phyloP scores from a whole-genome alignment of 1,284 basidiomycete genomes.

The Naganishia sp. region DNA sequence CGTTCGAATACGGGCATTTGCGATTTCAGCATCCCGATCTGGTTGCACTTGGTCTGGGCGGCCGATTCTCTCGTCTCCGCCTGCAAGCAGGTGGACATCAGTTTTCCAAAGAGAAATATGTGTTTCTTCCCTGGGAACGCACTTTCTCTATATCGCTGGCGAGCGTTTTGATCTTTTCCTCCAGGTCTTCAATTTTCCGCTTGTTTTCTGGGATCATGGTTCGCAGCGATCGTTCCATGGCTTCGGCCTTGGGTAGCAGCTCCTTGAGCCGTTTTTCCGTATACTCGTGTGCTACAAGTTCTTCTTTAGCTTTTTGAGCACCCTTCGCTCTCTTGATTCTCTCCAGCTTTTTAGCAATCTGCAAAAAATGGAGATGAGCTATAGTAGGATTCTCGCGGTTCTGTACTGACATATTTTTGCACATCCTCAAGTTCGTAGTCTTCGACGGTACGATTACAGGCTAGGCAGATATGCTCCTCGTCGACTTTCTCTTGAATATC shows the following conservation, averaged over 20 bases:
- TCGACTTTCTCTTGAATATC: conserved; percentile 64
- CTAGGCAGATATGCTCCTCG: conserved; percentile 68
- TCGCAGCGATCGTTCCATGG: conserved; percentile 64
- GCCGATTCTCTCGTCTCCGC: conserved; percentile 43
- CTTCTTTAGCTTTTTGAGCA: conserved; percentile 57
- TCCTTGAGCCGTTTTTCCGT: conserved; percentile 64
- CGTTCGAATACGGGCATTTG: conserved; percentile 66
- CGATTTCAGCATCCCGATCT: conserved; percentile 66
- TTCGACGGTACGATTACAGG: conserved; percentile 72
- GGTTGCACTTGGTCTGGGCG: conserved; percentile 55
- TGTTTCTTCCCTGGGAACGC: too few relatives aligned
- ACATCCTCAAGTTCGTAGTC: conserved; percentile 65
- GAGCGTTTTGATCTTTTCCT: background rate
- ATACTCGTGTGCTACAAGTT: conserved; percentile 64
- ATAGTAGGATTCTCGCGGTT: background rate
- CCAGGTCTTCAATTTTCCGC: conserved; percentile 13
- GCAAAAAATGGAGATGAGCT: background rate
- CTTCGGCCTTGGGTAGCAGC: conserved; percentile 62
- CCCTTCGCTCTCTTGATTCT: conserved; percentile 56
- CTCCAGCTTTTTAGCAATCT: conserved; percentile 45
- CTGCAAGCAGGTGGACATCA: too few relatives aligned
- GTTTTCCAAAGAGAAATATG: too few relatives aligned
- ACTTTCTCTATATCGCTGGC: conserved; percentile 1
- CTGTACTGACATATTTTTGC: conserved; percentile 64
- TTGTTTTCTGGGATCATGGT: conserved; percentile 60